Base-by-base conservation (phyloP, 345 rosid species). In the Brassica juncea region DNA sequence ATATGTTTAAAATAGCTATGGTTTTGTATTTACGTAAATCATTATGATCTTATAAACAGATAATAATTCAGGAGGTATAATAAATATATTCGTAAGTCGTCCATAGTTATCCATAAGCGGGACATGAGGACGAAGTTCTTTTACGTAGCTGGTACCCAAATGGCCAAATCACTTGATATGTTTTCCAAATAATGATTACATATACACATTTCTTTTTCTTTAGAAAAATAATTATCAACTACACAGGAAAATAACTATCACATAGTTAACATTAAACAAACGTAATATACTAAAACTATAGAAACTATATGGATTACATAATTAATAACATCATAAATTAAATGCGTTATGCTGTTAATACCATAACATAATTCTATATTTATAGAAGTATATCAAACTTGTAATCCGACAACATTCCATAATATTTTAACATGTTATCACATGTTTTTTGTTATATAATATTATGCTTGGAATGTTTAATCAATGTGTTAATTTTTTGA, bases 81-180 rank as follows among this genome's bases (percentile, higher is more conserved):
- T 72, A 67, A 37, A 31, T 79, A 49, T 68, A 73, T 74, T 49
- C 10, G 69, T 73, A 68, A 72, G 62, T 11, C 52, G 74, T 68
- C 15, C 31, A 68, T 73, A 68, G 78, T 74, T 74, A 74, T 80
- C 71, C 21, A 62, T 62, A 62, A 74, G 54, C 71, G 71, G 66
- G 71, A 74, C 75, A 80, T 62, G 66, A n/a, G 74, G 82, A 34
- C 69, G 30, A 34, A 74, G 52, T 69, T 69, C 15, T 63, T 35
- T 69, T 62, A 19, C 82, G 75, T 74, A 54, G 35, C 52, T 74
- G 74, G 71, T 61, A 74, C 71, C 75, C 71, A 74, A 74, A 23
- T 23, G 25, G 25, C 59, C 79, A 23, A 23, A 23, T 23, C 65
- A 80, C 79, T 68, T 68, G 30, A 69, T 61, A 35, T 68, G 70